Base-by-base conservation (phyloP, 2,329 filamentous ascomycete species). In the Didymella segeticola region DNA sequence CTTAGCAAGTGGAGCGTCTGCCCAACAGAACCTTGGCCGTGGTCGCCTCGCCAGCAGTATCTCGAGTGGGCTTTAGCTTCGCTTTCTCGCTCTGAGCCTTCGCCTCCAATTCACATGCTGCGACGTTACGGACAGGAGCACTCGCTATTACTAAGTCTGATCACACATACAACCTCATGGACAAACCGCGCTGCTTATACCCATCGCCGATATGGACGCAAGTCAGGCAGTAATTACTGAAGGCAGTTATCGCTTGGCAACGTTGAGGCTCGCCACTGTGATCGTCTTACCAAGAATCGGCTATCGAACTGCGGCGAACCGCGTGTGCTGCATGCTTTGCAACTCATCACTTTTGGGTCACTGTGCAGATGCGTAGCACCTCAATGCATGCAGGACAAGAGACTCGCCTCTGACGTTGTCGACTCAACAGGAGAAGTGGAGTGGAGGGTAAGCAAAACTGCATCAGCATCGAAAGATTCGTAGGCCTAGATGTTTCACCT, bases 1-100 rank as follows among this genome's bases (percentile, higher is more conserved):
- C 20, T 41, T 49, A 46, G 41, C 20, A 22, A 54, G 51, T 49
- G 51, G 51, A 54, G 39, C 45, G 27, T 23, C 5, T 30, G 29
- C 51, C 41, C 51, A 54, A 54, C 46, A 54, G 38, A 48, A 49
- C 38, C 34, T 39, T 43, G 50, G 17, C 14, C n/a, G 9, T 48
- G 12, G 14, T 14, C 17, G 12, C 14, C 23, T 47, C 43, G 50
- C 43, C 45, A 45, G 33, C 39, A 41, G 22, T 17, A 41, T 45
- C 27, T 54, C 15, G 23, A 46, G 45, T 26, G 29, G 51, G 23
- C 20, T 25, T 23, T 43, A 45, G 38, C 33, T 17, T 47, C 27
- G 29, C 19, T 6, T 34, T 11, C 20, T 29, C 15, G 34, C 15
- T 15, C 27, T 26, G 15, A 41, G 23, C 17, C 5, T 25, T 19